A percentile compares a stretch with the other conserved stretches of the same genome.
phyloP scores from a whole-genome alignment of 176 grass and related monocot genomes.

The Phoenix dactylifera region DNA sequence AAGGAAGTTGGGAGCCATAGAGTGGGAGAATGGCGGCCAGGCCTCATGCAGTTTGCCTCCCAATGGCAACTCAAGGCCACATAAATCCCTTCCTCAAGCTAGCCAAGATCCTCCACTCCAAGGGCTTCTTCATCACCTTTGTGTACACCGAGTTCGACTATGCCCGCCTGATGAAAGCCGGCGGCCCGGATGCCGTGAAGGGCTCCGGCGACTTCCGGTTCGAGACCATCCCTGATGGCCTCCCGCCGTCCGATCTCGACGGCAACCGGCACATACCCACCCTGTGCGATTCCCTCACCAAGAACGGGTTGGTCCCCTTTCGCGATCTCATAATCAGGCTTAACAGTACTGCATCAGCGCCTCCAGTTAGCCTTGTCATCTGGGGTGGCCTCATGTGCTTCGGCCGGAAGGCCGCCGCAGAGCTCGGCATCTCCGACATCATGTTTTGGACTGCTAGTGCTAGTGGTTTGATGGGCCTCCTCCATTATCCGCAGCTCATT shows the following conservation, averaged over 20 bases:
- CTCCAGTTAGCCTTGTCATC: slow-evolving; percentile 21
- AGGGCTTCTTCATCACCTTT: slow-evolving; percentile 26
- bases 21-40: too few relatives aligned
- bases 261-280: background rate
- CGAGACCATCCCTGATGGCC: slow-evolving; percentile 26
- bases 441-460: slow-evolving; percentile 44
- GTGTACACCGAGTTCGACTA: slow-evolving; percentile 23
- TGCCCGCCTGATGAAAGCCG: background rate
- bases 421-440: slow-evolving; percentile 17
- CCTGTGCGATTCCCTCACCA: too few relatives aligned
- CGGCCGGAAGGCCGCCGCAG: slow-evolving; percentile 19
- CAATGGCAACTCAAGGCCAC: too few relatives aligned
- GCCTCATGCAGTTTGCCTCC: too few relatives aligned
- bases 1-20: too few relatives aligned
- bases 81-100: slow-evolving; percentile 6
- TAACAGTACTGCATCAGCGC: background rate
- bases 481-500: slow-evolving; percentile 21
- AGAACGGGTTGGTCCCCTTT: slow-evolving; percentile 2
- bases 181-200: background rate
- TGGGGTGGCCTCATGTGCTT: slow-evolving; percentile 30
- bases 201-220: slow-evolving; percentile 17
- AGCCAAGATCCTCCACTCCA: slow-evolving; percentile 18
- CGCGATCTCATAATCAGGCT: slow-evolving; percentile 11
- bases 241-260: slow-evolving; percentile 6
- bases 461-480: slow-evolving; percentile 17